Conservation (phyloP, 176 grass and related monocot species). For the Phragmites australis region DNA sequence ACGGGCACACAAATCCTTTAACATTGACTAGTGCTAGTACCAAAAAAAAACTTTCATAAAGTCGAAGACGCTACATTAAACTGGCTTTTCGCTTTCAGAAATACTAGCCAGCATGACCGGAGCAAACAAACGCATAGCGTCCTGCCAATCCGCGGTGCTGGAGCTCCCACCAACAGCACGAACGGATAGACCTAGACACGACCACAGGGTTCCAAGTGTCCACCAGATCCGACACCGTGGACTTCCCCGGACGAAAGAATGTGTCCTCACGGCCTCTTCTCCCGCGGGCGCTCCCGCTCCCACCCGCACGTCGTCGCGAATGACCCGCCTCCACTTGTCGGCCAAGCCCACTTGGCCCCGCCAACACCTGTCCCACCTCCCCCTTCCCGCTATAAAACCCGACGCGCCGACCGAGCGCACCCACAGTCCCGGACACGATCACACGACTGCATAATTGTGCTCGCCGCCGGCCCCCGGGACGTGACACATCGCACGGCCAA, state of each 20-base stretch:
- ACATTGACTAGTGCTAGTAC: too few relatives aligned
- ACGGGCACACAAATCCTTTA: too few relatives aligned
- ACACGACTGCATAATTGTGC: conserved; percentile 43
- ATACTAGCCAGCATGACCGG: neutral
- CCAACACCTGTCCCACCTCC: conserved; percentile 33
- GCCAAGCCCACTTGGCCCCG: neutral
- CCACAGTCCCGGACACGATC: neutral
- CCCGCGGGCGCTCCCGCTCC: too few relatives aligned
- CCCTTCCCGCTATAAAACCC: conserved; percentile 39
- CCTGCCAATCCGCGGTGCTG: neutral
- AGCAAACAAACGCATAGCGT: neutral
- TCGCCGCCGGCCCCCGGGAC: conserved; percentile 30
- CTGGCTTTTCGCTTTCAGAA: neutral
- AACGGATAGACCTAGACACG: neutral
- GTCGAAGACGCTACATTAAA: neutral
- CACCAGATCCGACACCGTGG: conserved; percentile 17
- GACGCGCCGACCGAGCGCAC: neutral
- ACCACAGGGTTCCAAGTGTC: neutral
- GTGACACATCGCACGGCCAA: conserved; percentile 31
- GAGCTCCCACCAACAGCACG: neutral
- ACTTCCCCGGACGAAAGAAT: conserved; percentile 11
- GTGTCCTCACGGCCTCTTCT: too few relatives aligned
- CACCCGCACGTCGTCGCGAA: conserved; percentile 36
- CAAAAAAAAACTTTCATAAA: neutral
- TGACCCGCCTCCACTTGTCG: conserved; percentile 37